Evolutionary conservation across 306 rosid species (phyloP), one percentile per base, ranked within the genome.

Genomic region (Myrica gale): DNA sequence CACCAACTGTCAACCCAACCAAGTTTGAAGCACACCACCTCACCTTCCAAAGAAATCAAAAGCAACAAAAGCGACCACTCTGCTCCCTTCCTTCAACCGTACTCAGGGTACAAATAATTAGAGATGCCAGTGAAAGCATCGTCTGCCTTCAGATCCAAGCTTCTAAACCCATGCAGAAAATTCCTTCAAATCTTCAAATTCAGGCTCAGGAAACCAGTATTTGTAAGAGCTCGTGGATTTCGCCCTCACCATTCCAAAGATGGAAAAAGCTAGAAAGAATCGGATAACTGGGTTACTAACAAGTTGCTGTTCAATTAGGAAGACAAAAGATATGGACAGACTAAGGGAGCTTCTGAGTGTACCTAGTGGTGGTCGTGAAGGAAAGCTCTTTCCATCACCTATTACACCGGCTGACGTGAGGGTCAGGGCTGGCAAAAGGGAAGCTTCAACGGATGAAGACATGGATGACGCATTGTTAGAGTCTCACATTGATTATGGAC

Each of bases 401-500:
- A 41, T 80, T 17, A 89, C 89, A 6, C 90, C 94, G 0, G 88
- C 76, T 76, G 83, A 68, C 15, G 26, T 42, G 12, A 84, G 45
- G 51, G 75, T 72, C 61, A 67, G 13, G 82, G 47, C 50, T 9
- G 76, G 73, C 44, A 76, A 69, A 68, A 68, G 69, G 21, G 78
- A 82, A 15, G 69, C 17, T 62, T 82, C 72, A 1, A 76, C 71
- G 61, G 75, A 10, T 46, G 95, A 81, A 9, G 83, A 83, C 0
- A 85, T 89, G 80, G 97, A 92, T 44, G 97, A 92, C 13, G 92
- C n/a, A n/a, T n/a, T n/a, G n/a, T n/a, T n/a, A n/a, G n/a, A n/a
- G n/a, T n/a, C n/a, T n/a, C n/a, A n/a, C n/a, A n/a, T n/a, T n/a
- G n/a, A n/a, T n/a, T n/a, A n/a, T n/a, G n/a, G n/a, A n/a, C n/a